Evolutionary conservation across 2,329 filamentous ascomycete genomes (phyloP), one percentile per base, ranked within the genome.

Genomic region (Cercospora janseana): DNA sequence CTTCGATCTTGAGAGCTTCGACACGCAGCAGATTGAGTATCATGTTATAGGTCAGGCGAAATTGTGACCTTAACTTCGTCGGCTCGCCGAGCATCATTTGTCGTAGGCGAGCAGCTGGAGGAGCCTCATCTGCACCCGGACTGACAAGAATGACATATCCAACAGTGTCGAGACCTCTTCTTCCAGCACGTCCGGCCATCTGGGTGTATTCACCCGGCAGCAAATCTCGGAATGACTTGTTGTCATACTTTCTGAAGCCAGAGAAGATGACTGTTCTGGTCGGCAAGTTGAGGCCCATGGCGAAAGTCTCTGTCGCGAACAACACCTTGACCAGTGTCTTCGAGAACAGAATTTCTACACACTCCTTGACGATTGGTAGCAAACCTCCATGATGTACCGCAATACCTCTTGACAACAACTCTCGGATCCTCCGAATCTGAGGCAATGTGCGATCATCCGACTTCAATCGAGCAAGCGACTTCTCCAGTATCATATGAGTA

Each of bases 41-140:
- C 93, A 98, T 98, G 72, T 97, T 98, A 76, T 98, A 98, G 0
- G 94, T 98, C 40, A 98, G 77, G 54, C 93, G 83, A 76, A 98
- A 98, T 66, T 98, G 93, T 5, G 92, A 97, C 38, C 90, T 83
- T 41, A 98, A 79, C 72, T 97, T 97, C 20, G 90, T 95, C 24
- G 93, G 92, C 63, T 95, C 88, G 46, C 93, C 93, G 3, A 97
- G 79, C 57, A 98, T 96, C 89, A 98, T 97, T 64, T 89, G 87
- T 51, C 88, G 82, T 47, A 98, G 74, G 49, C 92, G 84, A 26
- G 79, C 81, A 42, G 88, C 89, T 2, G 91, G 88, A 2, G 93
- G 93, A 13, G 91, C 90, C 71, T 97, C 90, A 56, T 94, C 89
- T 41, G 81, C 82, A 12, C 86, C 89, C 1, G 87, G 76, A 31